Evolutionary conservation across 257 asterid species (phyloP), one percentile per base, ranked within the genome.

Genomic region (Solanum sejunctum): DNA sequence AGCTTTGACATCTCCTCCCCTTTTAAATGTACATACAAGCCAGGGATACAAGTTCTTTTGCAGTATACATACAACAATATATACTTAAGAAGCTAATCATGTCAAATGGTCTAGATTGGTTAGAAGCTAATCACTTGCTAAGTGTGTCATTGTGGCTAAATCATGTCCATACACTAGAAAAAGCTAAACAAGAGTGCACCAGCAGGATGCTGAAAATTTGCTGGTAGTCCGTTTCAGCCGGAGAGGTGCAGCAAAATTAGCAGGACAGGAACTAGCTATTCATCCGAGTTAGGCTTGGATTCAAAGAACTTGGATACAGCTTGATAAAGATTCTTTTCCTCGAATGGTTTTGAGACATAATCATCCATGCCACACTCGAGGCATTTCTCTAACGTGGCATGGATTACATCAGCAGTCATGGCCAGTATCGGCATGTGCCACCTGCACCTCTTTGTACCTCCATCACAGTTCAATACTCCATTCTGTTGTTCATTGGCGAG

Each of bases 321-420:
- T 83, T 91, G 92, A 84, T 96, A 94, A 6, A 96, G 94, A 67
- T 91, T 91, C 87, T 92, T 91, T 89, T 96, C 99, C 83, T 94
- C 96, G 71, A 96, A 96, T 11, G 99, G 99, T 45, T 96, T 96
- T 6, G 99, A 90, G 11, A 96, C 98, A 12, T 96, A 94, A 12
- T 97, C 98, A 84, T 96, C 99, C 98, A 96, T 96, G 43, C 98
- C 99, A 28, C 89, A 87, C 79, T 87, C 17, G 86, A 95, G 84
- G 81, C 99, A 95, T 84, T 93, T 87, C 85, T 95, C 99, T 32
- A 90, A 80, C 0, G 98, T 96, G 3, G 98, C 98, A 26, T 93
- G 94, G 84, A 94, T 94, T 4, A 96, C 99, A 84, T 96, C 98
- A 0, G 99, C 98, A 15, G 99, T 96, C 98, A 96, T 96, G 32